Evolutionary conservation across 371 early-diverging fungal genomes (phyloP).

Genomic region (Rhizopus microsporus): DNA sequence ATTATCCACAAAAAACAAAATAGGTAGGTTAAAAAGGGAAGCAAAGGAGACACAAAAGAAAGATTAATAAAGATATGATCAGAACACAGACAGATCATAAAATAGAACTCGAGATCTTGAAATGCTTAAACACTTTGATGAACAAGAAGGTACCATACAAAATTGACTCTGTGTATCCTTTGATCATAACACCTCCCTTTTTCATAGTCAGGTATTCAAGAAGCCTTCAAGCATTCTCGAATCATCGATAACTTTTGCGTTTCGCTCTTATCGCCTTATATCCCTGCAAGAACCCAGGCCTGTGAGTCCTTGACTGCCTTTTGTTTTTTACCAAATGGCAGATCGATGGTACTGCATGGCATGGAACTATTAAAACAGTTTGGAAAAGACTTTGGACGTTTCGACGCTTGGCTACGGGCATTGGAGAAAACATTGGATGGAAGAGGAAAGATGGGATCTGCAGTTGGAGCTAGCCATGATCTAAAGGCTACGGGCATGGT

Average conservation of each 20-base stretch:
- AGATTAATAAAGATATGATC: background rate
- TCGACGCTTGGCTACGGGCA: slow-evolving; percentile 75
- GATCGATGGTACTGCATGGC: slow-evolving; percentile 37
- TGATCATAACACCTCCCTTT: background rate
- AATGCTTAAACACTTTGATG: slow-evolving; percentile 75
- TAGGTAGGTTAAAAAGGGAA: slow-evolving; percentile 26
- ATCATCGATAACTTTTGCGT: slow-evolving; percentile 71
- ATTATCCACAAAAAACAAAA: slow-evolving; percentile 46
- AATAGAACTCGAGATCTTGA: slow-evolving; percentile 80
- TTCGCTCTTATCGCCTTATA: slow-evolving; percentile 78
- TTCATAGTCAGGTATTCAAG: slow-evolving; percentile 44
- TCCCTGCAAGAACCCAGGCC: slow-evolving; percentile 74
- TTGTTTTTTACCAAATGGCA: slow-evolving; percentile 70
- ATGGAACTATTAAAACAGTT: slow-evolving; percentile 54
- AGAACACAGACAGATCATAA: slow-evolving; percentile 69
- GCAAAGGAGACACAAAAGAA: background rate
- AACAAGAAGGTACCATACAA: slow-evolving; percentile 60
- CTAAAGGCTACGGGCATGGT: slow-evolving; percentile 59
- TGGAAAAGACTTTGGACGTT: slow-evolving; percentile 52
- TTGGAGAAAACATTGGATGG: slow-evolving; percentile 74
- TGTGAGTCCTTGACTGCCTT: slow-evolving; percentile 81
- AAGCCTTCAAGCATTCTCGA: slow-evolving; percentile 46
- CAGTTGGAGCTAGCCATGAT: slow-evolving; percentile 74
- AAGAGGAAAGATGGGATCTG: slow-evolving; percentile 75
- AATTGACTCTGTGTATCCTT: background rate